Evolutionary conservation across 345 rosid species (phyloP).

Genomic region (Odontarrhena argentea): DNA sequence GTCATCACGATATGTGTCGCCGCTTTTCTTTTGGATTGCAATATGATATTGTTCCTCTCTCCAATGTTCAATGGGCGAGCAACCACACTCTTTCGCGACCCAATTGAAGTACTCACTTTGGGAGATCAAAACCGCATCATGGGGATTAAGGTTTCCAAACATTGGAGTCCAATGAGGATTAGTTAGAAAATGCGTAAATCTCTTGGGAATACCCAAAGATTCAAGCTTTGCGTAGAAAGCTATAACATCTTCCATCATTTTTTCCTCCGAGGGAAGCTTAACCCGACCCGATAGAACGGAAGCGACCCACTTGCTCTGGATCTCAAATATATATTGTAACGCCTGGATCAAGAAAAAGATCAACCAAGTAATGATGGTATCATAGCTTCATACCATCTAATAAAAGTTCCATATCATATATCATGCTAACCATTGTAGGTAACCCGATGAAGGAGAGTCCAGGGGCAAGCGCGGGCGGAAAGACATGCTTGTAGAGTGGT

Average conservation of each 20-base stretch:
- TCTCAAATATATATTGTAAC: conserved; percentile 11
- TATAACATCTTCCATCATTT: conserved; percentile 41
- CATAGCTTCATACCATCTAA: no score
- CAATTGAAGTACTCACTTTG: neutral
- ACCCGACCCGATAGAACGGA: neutral
- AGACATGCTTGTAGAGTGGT: conserved; percentile 69
- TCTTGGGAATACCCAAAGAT: conserved; percentile 26
- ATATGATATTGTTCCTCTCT: neutral
- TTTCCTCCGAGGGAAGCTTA: conserved; percentile 7
- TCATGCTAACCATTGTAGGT: conserved; percentile 36
- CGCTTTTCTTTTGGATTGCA: neutral
- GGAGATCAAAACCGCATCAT: neutral
- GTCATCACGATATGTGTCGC: conserved; percentile 11
- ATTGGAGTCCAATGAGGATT: neutral
- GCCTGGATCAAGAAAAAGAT: neutral
- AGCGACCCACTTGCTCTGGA: conserved; percentile 30
- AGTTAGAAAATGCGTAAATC: neutral
- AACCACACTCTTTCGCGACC: neutral
- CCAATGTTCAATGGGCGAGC: neutral
- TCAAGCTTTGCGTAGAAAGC: conserved; percentile 54
- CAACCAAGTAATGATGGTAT: neutral
- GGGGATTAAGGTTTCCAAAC: neutral
- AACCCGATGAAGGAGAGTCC: conserved; percentile 71
- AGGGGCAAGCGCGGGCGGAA: conserved; percentile 69
- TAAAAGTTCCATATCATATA: no score